These are phyloP conservation scores for Globisporangium mamillatum DNA, from an alignment of 352 stramenopile species.

Conservation along the genomic window DNA sequence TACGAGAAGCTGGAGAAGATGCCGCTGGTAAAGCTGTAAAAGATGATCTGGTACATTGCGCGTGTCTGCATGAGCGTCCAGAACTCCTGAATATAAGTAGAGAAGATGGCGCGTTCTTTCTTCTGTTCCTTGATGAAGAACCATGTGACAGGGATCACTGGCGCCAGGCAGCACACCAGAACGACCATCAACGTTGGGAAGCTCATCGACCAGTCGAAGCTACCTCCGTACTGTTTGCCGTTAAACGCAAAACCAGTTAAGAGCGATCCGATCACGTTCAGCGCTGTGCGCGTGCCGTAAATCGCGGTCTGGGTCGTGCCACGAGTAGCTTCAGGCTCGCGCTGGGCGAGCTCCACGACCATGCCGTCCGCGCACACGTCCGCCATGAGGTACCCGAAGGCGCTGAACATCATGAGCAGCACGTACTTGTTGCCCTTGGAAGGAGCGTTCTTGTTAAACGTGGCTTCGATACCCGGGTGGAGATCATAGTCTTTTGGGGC, in stretches of 20 bases:
- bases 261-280: neutral
- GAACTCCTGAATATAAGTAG: neutral
- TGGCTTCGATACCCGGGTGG: neutral
- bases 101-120: neutral
- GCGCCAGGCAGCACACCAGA: neutral
- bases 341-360: neutral
- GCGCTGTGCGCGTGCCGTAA: neutral
- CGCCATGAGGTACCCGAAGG: neutral
- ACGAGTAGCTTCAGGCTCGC: neutral
- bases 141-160: neutral
- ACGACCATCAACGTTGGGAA: neutral
- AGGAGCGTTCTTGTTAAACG: neutral
- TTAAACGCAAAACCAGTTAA: neutral
- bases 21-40: neutral
- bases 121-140: conserved; percentile 2
- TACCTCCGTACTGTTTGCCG: neutral
- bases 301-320: neutral
- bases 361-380: neutral
- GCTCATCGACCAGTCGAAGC: neutral
- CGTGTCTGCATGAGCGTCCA: neutral
- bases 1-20: conserved; percentile 1
- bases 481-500: neutral
- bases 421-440: neutral
- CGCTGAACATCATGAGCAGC: neutral
- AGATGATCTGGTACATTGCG: neutral